Conservation (phyloP, 2,329 filamentous ascomycete genomes). For the Tolypocladium ovalisporum region DNA sequence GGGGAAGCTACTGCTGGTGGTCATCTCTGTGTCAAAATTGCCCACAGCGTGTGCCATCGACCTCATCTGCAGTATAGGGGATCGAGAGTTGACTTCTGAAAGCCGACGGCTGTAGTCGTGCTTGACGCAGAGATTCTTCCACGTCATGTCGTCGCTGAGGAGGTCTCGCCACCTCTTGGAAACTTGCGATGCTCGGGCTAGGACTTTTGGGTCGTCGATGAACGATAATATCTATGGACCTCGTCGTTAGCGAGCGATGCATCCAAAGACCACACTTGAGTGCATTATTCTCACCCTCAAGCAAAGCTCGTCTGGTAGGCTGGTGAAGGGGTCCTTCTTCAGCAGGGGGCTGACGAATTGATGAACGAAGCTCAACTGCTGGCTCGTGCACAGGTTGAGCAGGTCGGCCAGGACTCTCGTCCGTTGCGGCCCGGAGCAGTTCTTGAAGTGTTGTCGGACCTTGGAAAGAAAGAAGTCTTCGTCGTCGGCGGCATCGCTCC, state of each 20-base stretch:
- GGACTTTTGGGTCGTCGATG: conserved; percentile 90
- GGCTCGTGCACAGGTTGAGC: conserved; percentile 87
- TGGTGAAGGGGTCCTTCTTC: conserved; percentile 93
- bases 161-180: conserved; percentile 89
- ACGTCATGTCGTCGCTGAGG: conserved; percentile 91
- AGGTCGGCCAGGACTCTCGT: conserved; percentile 78
- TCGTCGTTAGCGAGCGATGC: not conserved
- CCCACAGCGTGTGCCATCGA: conserved; percentile 18
- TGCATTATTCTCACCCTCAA: conserved; percentile 52
- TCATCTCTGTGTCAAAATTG: conserved; percentile 24
- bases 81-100: conserved; percentile 35
- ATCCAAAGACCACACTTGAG: not conserved
- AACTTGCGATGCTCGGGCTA: conserved; percentile 91
- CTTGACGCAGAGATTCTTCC: conserved; percentile 95
- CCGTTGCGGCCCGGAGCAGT: conserved; percentile 63
- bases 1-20: conserved; percentile 30
- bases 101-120: conserved; percentile 67
- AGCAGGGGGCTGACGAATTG: conserved; percentile 89
- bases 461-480: conserved; percentile 76
- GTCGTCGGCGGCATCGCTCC: conserved; percentile 66
- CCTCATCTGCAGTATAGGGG: conserved; percentile 16
- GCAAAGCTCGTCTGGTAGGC: conserved; percentile 86
- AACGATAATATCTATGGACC: conserved; percentile 72
- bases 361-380: conserved; percentile 90
- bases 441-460: conserved; percentile 69